These are phyloP conservation scores for Coprinopsis strossmayeri DNA, from an alignment of 768 basidiomycete genomes.

Conservation along the genomic window DNA sequence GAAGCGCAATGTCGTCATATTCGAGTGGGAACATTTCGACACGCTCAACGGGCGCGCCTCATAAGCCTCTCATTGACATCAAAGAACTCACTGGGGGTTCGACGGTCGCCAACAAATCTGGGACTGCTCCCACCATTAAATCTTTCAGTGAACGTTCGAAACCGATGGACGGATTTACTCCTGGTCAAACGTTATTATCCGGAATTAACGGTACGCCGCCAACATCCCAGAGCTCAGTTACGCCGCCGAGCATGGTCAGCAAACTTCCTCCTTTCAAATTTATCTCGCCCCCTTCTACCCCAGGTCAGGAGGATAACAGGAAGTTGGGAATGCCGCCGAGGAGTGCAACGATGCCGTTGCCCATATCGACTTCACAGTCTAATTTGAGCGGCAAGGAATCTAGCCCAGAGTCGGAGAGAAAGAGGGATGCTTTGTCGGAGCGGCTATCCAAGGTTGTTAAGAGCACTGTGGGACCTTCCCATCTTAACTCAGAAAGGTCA, in stretches of 20 bases:
- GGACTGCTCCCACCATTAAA: conserved; percentile 9
- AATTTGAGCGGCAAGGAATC: conserved; percentile 11
- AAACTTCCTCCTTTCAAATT: conserved; percentile 28
- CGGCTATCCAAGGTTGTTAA: conserved; percentile 34
- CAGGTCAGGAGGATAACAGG: conserved; percentile 18
- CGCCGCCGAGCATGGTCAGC: conserved; percentile 5
- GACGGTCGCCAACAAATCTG: conserved; percentile 13
- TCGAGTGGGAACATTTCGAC: conserved; percentile 25
- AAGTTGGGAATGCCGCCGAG: conserved; percentile 6
- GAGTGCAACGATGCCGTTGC: conserved; percentile 9
- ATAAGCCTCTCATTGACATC: conserved; percentile 49
- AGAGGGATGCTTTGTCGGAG: conserved; percentile 34
- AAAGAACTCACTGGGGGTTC: conserved; percentile 28
- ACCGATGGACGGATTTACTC: conserved; percentile 30
- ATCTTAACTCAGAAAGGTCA: not conserved
- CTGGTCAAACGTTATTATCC: conserved; percentile 25
- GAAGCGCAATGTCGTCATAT: conserved; percentile 46
- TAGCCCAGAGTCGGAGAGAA: conserved; percentile 9
- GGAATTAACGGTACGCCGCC: not conserved
- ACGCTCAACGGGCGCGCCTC: conserved; percentile 17
- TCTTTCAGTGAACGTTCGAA: conserved; percentile 10
- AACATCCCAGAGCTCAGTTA: not conserved
- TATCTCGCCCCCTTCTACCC: conserved; percentile 29
- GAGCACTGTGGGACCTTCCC: conserved; percentile 11
- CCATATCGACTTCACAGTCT: not conserved